Base-by-base conservation (phyloP, 768 basidiomycete genomes). In the Kwoniella heveanensis region DNA sequence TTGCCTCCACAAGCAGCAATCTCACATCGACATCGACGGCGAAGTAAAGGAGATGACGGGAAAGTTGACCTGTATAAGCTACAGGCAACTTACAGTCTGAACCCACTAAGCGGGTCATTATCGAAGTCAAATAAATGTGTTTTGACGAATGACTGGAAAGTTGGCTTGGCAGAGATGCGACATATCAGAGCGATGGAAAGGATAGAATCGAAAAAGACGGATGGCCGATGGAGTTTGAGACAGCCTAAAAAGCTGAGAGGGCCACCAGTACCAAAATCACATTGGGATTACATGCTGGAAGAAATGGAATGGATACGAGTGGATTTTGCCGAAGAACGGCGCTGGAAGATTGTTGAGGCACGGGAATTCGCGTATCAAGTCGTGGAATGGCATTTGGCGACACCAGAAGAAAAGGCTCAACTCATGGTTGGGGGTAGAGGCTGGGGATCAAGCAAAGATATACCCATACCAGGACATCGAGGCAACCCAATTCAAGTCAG, bases 241-340 rank as follows among this genome's bases (percentile, higher is more conserved):
- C 96, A 99, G 74, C 92, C 93, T 10, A 97, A 95, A 81, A 95
- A 93, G 80, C 91, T 94, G 74, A 84, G 90, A 62, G 89, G 87
- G 27, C 84, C 92, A 19, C 87, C 88, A 22, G 87, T 88, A 1
- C 82, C 83, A 1, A 73, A 77, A 49, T 86, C 88, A 0, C 92
- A 97, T 74, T 94, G 92, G 92, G 96, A 98, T 77, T 90, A 93
- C 79, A 83, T 99, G 32, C 81, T 99, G 79, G 95, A 98, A 65
- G 96, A 99, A 80, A 92, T 97, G 92, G 91, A 89, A 86, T 99
- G 96, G 96, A 89, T 99, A 86, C 89, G 91, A 26, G 86, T 86
- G 37, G 96, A 99, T 77, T 97, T 96, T 69, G 87, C 90, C 21
- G 94, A 98, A 79, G 96, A 99, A 75, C 84, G 90, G 44, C 87